Evolutionary conservation across 192 early-diverging fungal species (phyloP), one percentile per base, ranked within the genome.

Genomic region (Linnemannia schmuckeri): DNA sequence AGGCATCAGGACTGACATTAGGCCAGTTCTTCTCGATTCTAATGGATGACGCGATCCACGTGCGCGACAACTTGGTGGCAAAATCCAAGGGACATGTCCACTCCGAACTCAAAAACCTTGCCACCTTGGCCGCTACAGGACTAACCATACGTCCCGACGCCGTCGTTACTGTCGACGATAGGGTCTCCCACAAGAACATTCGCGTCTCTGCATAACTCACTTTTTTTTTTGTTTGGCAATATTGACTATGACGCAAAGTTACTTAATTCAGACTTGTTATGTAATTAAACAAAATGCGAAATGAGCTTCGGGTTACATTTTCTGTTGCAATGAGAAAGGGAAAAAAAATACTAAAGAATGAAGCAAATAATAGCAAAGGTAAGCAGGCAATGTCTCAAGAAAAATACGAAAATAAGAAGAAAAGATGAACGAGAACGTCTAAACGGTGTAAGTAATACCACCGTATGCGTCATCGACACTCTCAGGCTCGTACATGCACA

Each of bases 401-500:
- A 68, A 46, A 68, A 37, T 37, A 37, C 37, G 37, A 37, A 46
- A 27, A 47, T 38, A 69, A 8, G 4, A 70, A 69, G n/a, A 35
- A 52, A 52, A 69, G 12, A 8, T 10, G 38, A 52, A 12, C 3
- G 30, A 49, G 44, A 44, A 44, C 42, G 10, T 77, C 57, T 86
- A 86, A 10, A 41, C 40, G 68, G 72, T 70, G 70, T 81, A 87
- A 4, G 79, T 24, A 10, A 87, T 70, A 37, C 85, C 85, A 24
- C 80, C 85, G 70, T 87, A 87, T 57, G 80, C 79, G 40, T 87
- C 85, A 24, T 87, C 80, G 3, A 78, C 68, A 70, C 76, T 87
- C 76, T 94, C 89, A 1, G 92, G 89, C 74, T 91, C 89, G 79
- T 94, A 94, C 38, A 94, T 86, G 74, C 92, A 93, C 42, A 88